Base-by-base conservation (phyloP, 2,329 filamentous ascomycete species). In the Pseudocercospora vitis region DNA sequence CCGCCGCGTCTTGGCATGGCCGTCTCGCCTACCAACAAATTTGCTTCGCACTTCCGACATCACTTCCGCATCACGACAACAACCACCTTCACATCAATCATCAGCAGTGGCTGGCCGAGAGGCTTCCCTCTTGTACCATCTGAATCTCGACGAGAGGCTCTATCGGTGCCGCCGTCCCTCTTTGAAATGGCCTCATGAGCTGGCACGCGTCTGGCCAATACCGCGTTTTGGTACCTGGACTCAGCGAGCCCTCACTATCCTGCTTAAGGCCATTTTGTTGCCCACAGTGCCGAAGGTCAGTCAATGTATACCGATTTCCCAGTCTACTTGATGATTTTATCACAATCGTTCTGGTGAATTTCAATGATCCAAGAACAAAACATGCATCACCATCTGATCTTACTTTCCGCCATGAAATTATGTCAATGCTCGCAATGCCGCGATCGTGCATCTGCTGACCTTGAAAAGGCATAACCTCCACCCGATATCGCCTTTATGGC, bases 371-470 rank as follows among this genome's bases (percentile, higher is more conserved):
- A 63, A 49, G 67, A 69, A 71, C 67, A 65, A 70, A 48, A 71
- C 69, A 71, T 71, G 69, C 69, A 71, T 69, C 67, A 71, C 69
- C 69, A 71, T 71, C 69, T 71, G 69, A 71, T 65, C 62, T 50
- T 39, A 52, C 44, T n/a, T n/a, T n/a, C n/a, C n/a, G n/a, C n/a
- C n/a, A n/a, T n/a, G n/a, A n/a, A n/a, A n/a, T n/a, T n/a, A n/a
- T n/a, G n/a, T n/a, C n/a, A n/a, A n/a, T n/a, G n/a, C n/a, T n/a
- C n/a, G n/a, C n/a, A n/a, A n/a, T n/a, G n/a, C n/a, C n/a, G n/a
- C n/a, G n/a, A n/a, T 12, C 23, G 44, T 40, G 29, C 19, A 50
- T 7, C 8, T 23, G 24, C 42, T 52, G 32, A 49, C 40, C 7
- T 7, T 8, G 31, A 3, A 9, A 48, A 21, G 26, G n/a, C n/a